Evolutionary conservation across 106 monocot species (phyloP), one percentile per base, ranked within the genome.

Genomic region (Dioscorea dumetorum): DNA sequence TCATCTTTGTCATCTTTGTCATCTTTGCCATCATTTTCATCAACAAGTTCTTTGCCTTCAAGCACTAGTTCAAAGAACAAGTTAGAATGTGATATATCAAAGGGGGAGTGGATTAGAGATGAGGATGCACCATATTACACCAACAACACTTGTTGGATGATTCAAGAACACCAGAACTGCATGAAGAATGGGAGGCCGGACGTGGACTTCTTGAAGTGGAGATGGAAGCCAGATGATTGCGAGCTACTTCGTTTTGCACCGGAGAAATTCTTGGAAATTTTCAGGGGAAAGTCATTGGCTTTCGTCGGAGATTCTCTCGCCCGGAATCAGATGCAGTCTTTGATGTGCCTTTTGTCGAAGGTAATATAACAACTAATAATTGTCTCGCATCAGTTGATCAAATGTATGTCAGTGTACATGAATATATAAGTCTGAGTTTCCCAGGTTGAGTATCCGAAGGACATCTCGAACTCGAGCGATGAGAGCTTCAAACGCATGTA

Each of bases 271-370:
- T 23, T 59, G 59, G 22, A 22, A 21, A 19, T 59, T 19, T 7
- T 59, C 59, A 0, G 59, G 59, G 22, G 22, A 6, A 59, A 59
- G 22, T 59, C 59, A 18, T 2, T 59, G 59, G 59, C 59, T 2
- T 59, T 59, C 12, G 59, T 59, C 22, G 59, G 59, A 12, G 59
- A 59, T 59, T 59, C 59, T 12, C 5, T 59, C 19, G 59, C 59
- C 19, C 21, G 54, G 54, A 54, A 54, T 14, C 54, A 54, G 3
- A 54, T 54, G 54, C 54, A 54, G 13, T 54, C 54, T 22, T 59
- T 59, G 59, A 59, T 23, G 59, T 59, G 59, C 20, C 22, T 59
- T 12, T 9, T 59, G 59, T 59, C 59, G 3, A 59, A 23, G 59
- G 59, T 59, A 59, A 7, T 12, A 22, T 23, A 24, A 2, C 19